Base-by-base conservation (phyloP, 495 filamentous ascomycete genomes). In the Neurospora sp. region DNA sequence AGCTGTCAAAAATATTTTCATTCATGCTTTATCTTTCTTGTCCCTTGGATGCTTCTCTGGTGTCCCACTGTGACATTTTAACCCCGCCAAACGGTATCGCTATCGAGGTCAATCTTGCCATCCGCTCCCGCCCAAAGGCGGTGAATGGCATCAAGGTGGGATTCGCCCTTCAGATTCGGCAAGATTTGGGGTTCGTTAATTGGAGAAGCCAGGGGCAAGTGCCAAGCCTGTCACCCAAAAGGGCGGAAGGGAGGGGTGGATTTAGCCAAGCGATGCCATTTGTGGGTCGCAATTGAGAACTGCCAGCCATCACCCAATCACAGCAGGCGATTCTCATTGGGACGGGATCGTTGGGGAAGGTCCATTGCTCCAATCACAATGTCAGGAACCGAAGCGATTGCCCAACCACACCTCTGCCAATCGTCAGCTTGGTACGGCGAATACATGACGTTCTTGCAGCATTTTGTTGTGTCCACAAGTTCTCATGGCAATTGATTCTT, bases 381-480 rank as follows among this genome's bases (percentile, higher is more conserved):
- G 54, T 2, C 54, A 69, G 66, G 71, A 62, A 66, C 74, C 70
- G 72, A 31, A 23, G 14, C 40, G 35, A 35, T 14, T 69, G 70
- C 70, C 74, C 42, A 75, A 60, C 72, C 44, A 39, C 54, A 72
- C n/a, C 60, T 35, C 44, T 54, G 37, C 31, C 44, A 71, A 76
- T 75, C 77, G 77, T 79, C 76, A 79, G 77, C 77, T 73, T 76
- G 2, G 54, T 66, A 62, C 23, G 76, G 71, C 76, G 77, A 49
- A 73, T 60, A 40, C 44, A 66, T 38, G 5, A 77, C 40, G 71
- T 73, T 72, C 76, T 73, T 71, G 54, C 73, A 75, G 76, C 75
- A 74, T 40, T 71, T 35, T 66, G 54, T 16, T 35, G 54, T 66
- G 54, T 66, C 54, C 31, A 66, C 54, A 66, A 66, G 54, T 66